Conservation (phyloP, 2,329 filamentous ascomycete genomes). For the Colletotrichum falcatum region DNA sequence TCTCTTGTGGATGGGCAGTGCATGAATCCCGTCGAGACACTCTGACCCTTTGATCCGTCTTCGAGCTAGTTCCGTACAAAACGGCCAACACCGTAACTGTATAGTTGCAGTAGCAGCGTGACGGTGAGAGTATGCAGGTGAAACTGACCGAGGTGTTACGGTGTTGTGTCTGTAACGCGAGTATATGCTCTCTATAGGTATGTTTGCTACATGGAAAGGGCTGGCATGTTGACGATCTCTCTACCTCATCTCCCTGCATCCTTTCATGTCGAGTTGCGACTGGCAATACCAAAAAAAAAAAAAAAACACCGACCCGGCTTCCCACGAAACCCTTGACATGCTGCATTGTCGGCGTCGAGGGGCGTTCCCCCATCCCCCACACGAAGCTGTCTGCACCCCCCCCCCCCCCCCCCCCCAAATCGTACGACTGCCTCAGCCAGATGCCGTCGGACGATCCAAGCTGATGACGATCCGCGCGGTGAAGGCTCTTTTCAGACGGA, state of each 20-base stretch:
- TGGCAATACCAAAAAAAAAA: background rate
- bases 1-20: background rate
- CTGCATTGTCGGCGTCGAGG: background rate
- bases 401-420: background rate
- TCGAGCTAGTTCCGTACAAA: background rate
- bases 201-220: background rate
- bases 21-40: background rate
- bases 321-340: background rate
- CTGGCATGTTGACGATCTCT: background rate
- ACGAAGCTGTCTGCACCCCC: background rate
- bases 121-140: background rate
- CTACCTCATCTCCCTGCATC: background rate
- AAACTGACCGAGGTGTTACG: background rate
- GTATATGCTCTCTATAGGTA: background rate
- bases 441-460: conserved; percentile 16
- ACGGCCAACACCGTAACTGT: rapidly evolving
- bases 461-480: conserved; percentile 11
- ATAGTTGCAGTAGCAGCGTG: background rate
- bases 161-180: background rate
- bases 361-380: background rate
- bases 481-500: conserved; percentile 20
- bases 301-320: too few species aligned
- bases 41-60: too few species aligned
- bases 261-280: background rate
- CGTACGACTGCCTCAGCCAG: background rate